Evolutionary conservation across 306 rosid genomes (phyloP).

Genomic region (Medicago lupulina): DNA sequence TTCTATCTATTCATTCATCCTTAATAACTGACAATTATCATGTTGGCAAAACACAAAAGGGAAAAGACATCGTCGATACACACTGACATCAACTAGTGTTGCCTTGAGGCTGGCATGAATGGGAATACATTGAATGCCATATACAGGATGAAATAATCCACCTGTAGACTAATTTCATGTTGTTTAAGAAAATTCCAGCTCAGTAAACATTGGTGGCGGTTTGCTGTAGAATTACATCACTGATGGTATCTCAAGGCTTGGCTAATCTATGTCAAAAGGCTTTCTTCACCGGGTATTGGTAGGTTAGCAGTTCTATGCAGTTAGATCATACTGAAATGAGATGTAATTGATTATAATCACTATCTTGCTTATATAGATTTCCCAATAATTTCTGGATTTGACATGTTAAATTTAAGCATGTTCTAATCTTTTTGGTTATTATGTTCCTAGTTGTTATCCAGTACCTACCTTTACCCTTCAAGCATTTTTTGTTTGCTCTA

Average conservation of each 20-base stretch:
- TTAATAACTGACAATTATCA: neutral
- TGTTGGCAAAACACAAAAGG: slow-evolving; percentile 1
- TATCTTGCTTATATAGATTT: neutral
- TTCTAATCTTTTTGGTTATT: slow-evolving; percentile 4
- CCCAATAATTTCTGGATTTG: slow-evolving; percentile 9
- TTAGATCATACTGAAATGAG: slow-evolving; percentile 16
- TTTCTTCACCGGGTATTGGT: slow-evolving; percentile 22
- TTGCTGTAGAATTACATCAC: neutral
- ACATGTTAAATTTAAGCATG: neutral
- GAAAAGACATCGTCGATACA: neutral
- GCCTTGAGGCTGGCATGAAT: slow-evolving; percentile 16
- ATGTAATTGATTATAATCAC: neutral
- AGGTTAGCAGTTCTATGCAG: neutral
- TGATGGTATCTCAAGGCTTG: slow-evolving; percentile 9
- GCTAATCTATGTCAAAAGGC: neutral
- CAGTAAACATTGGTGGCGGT: slow-evolving; percentile 8
- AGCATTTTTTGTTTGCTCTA: neutral
- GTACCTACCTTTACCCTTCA: neutral
- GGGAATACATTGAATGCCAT: neutral
- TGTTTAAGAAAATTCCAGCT: neutral
- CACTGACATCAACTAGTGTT: neutral
- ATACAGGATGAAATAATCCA: neutral
- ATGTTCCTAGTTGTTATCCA: neutral
- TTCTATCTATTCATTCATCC: neutral
- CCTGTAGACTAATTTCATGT: neutral